Evolutionary conservation across 805 yeast genomes (phyloP), one percentile per base, ranked within the genome.

Genomic region (Kregervanrija pseudodelftensis): DNA sequence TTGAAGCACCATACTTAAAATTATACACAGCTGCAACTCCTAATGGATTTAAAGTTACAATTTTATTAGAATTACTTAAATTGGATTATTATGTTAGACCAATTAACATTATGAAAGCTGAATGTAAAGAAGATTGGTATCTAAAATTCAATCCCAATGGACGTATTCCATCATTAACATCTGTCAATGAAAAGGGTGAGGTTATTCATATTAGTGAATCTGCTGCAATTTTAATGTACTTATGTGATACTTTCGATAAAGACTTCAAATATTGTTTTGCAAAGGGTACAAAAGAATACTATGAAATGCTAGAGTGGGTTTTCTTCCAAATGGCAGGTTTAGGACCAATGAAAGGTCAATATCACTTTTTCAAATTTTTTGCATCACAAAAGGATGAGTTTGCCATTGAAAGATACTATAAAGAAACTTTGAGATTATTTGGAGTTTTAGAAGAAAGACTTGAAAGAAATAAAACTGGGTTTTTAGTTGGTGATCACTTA

Each of bases 261-360:
- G 77, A 76, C 9, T 58, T 69, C 48, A 74, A 76, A 58, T 71
- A 49, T 51, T 67, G 73, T 22, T 74, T 61, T 48, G 63, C 60
- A 28, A 49, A 56, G 5, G 69, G 66, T 2, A 60, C 77, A 28
- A 57, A 55, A 5, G 54, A 60, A 39, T 80, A 79, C 59, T 81
- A 76, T 60, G 71, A 68, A 50, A 72, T 73, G 56, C 55, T 73
- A 51, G 78, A 77, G 49, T 71, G 81, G 73, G 50, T 74, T 8
- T 67, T 68, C 37, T 80, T 77, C 68, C 82, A 78, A 52, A 70
- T 74, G 64, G 79, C 81, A 49, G 76, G 77, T 8, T 61, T 74
- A 36, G 81, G 82, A 31, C 85, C 85, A 45, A 76, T 72, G 71
- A 79, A 73, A 54, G 85, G 86, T 10, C 85, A 80, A 56, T 76